These are phyloP conservation scores for Solanum ahanhuiri DNA, from an alignment of 257 asterid genomes.

Conservation along the genomic window DNA sequence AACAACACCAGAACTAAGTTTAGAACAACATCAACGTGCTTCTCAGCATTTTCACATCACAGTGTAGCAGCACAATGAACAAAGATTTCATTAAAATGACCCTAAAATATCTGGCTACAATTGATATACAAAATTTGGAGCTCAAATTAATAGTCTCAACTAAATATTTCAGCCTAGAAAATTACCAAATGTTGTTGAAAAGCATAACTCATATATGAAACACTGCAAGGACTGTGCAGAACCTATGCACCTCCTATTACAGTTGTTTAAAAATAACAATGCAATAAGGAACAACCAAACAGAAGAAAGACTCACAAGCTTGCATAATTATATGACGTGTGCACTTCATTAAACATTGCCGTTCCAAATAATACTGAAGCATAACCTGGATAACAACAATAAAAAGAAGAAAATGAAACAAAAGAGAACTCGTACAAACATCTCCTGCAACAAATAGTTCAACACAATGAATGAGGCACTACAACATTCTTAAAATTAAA, in stretches of 20 bases:
- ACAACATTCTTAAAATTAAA: not conserved
- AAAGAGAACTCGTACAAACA: not conserved
- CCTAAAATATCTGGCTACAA: not conserved
- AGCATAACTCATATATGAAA: not conserved
- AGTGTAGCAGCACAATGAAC: not conserved
- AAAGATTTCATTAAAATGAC: not conserved
- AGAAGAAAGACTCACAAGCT: constrained; percentile 52
- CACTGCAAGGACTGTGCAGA: not conserved
- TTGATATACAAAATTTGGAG: not conserved
- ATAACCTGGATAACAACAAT: constrained; percentile 39
- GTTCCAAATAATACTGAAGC: constrained; percentile 68
- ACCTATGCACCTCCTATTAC: not conserved
- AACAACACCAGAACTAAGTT: not conserved
- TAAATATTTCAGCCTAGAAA: not conserved
- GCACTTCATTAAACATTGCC: constrained; percentile 93
- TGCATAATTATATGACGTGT: constrained; percentile 63
- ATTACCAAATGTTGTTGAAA: not conserved
- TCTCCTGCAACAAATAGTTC: not conserved
- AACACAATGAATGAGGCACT: not conserved
- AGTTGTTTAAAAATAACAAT: not conserved
- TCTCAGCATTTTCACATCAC: not conserved
- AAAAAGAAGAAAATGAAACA: not conserved
- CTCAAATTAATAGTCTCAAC: not conserved
- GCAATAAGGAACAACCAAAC: constrained; percentile 1
- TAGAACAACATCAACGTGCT: not conserved